Conservation (phyloP, 164 flowering plant genomes). For the Vitis labrusca region DNA sequence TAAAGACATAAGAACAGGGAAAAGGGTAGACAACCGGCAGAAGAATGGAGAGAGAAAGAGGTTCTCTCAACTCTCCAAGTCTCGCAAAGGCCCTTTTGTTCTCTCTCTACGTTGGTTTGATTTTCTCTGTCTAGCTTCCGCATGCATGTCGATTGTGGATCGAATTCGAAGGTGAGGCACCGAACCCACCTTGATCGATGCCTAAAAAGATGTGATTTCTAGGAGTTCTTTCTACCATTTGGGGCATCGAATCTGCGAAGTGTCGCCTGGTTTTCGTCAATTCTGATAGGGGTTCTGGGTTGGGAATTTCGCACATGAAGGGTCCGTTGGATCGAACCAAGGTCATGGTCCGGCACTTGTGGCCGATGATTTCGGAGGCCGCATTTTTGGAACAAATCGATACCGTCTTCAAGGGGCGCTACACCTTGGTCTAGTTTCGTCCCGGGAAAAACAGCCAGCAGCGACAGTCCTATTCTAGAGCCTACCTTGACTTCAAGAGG, state of each 20-base stretch:
- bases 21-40: too few relatives aligned
- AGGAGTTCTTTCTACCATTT: neutral
- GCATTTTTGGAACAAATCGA: conserved; percentile 67
- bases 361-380: conserved; percentile 62
- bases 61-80: too few relatives aligned
- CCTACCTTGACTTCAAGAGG: conserved; percentile 74
- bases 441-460: conserved; percentile 74
- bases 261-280: too few relatives aligned
- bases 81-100: neutral
- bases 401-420: conserved; percentile 57
- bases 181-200: conserved; percentile 3
- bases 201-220: conserved; percentile 21
- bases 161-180: conserved; percentile 15
- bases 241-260: neutral
- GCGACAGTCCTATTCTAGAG: conserved; percentile 56
- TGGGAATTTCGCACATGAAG: conserved; percentile 33
- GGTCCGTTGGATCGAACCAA: conserved; percentile 71
- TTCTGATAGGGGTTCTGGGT: conserved; percentile 5
- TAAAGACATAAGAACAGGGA: too few relatives aligned
- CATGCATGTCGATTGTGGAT: conserved; percentile 19
- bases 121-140: neutral
- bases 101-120: neutral
- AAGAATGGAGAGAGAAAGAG: too few relatives aligned
- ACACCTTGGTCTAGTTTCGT: conserved; percentile 65
- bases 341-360: conserved; percentile 90